phyloP scores from a whole-genome alignment of 108 stramenopile species.

The Cyclostephanos invisitatus region DNA sequence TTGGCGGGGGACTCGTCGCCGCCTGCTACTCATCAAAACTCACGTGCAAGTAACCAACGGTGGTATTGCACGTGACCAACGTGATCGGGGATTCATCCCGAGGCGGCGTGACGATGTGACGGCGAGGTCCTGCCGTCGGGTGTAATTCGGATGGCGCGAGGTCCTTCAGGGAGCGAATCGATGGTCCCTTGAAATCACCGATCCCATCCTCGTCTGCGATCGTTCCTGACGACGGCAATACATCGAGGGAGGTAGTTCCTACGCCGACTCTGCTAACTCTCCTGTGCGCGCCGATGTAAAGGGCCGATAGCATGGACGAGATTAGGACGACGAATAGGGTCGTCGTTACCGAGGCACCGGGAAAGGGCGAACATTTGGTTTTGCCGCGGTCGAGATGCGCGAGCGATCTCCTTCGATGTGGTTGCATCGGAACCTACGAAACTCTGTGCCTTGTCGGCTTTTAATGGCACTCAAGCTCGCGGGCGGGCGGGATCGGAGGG shows the following conservation, averaged over 20 bases:
- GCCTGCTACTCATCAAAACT: no score
- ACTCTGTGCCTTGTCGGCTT: no score
- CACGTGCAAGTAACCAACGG: conserved; percentile 39
- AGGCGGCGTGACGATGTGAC: conserved; percentile 42
- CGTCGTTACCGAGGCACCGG: conserved; percentile 7
- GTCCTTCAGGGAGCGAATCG: conserved; percentile 35
- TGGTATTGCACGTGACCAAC: conserved; percentile 43
- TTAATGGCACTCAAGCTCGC: no score
- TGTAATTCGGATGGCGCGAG: conserved; percentile 26
- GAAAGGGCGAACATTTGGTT: conserved; percentile 2
- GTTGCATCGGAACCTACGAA: no score
- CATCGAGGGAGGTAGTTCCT: no score
- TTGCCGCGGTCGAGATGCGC: neutral
- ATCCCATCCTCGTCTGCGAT: neutral
- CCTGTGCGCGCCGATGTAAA: conserved; percentile 5
- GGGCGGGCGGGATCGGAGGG: no score
- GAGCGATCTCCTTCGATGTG: conserved; percentile 4
- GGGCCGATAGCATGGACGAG: conserved; percentile 8
- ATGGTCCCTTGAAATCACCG: conserved; percentile 6
- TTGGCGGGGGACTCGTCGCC: neutral
- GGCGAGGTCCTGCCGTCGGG: conserved; percentile 25
- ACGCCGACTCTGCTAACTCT: neutral
- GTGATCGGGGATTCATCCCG: conserved; percentile 23
- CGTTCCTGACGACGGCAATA: neutral
- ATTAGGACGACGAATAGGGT: neutral